Base-by-base conservation (phyloP, 139 green algal species). In the Axilococcus clingmanii region DNA sequence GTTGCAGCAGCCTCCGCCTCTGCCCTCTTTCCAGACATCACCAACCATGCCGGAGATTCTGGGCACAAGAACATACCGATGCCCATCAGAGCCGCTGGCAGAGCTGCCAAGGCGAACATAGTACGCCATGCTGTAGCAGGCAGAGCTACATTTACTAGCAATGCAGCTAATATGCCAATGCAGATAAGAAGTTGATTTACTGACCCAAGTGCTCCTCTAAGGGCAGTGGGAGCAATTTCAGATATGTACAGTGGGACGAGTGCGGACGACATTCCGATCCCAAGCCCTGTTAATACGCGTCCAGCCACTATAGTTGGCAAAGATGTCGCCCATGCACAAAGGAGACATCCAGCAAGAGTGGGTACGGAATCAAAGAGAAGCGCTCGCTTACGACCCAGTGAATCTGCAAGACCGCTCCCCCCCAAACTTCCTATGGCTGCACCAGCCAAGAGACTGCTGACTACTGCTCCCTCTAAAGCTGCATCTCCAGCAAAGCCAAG, bases 161-260 rank as follows among this genome's bases (percentile, higher is more conserved):
- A 72, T 7, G 89, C 91, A 1, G 35, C 75, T 38, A 98, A 71
- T 71, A 98, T 98, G 47, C 91, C 91, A 15, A 94, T 40, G 68
- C 84, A 95, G 65, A 98, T 97, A 56, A 79, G 63, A 16, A 98
- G 72, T 79, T 98, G 91, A 68, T 96, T 98, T n/a, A 94, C 48
- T 30, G 69, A 77, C 29, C 91, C 91, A 36, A 98, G 65, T 0
- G 75, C 54, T 27, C 91, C 91, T 16, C 91, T 80, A 36, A 94
- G 35, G 7, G 63, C 22, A 9, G 85, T 85, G 38, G 90, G 91
- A 1, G 85, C 71, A 0, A 95, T 76, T 79, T 96, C 22, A 43
- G 14, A 3, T 28, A 52, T 43, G 55, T 41, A 62, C 2, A 96
- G 74, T 4, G 91, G 92, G 22, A 96, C 91, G 3, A 96, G 63